Conservation (phyloP, 306 rosid genomes). For the Dryas octopetala region DNA sequence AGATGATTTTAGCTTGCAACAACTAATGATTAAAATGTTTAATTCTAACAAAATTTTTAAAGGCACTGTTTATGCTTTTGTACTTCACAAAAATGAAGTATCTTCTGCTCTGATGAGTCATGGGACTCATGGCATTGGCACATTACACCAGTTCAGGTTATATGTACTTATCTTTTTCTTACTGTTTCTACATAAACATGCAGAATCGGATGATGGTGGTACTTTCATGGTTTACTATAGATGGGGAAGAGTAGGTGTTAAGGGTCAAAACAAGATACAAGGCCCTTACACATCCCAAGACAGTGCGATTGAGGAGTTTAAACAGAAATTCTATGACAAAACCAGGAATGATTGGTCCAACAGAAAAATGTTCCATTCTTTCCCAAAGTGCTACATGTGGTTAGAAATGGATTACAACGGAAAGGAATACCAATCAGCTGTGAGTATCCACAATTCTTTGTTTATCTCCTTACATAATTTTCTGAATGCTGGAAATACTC, state of each 20-base stretch:
- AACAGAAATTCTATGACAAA: slow-evolving; percentile 66
- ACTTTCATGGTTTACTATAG: slow-evolving; percentile 75
- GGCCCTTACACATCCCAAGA: slow-evolving; percentile 64
- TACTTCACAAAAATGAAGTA: background rate
- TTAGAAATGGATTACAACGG: slow-evolving; percentile 85
- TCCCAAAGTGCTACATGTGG: slow-evolving; percentile 73
- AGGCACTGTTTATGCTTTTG: background rate
- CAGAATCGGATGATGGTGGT: slow-evolving; percentile 84
- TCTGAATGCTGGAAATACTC: slow-evolving; percentile 7
- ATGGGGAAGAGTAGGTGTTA: slow-evolving; percentile 96
- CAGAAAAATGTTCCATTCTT: slow-evolving; percentile 51
- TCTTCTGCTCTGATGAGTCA: slow-evolving; percentile 2
- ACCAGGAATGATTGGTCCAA: slow-evolving; percentile 73
- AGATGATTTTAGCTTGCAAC: background rate
- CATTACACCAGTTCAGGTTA: background rate
- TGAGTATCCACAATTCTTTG: slow-evolving; percentile 47
- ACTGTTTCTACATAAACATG: slow-evolving; percentile 19
- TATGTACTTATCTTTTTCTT: background rate
- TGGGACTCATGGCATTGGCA: background rate
- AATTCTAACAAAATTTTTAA: too few relatives aligned
- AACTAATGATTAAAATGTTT: background rate
- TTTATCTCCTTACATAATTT: slow-evolving; percentile 17
- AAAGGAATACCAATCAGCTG: slow-evolving; percentile 50
- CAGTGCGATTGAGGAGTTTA: slow-evolving; percentile 61
- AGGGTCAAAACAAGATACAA: slow-evolving; percentile 72